Evolutionary conservation across 345 rosid genomes (phyloP), one percentile per base, ranked within the genome.

Genomic region (Populus pruinosa): DNA sequence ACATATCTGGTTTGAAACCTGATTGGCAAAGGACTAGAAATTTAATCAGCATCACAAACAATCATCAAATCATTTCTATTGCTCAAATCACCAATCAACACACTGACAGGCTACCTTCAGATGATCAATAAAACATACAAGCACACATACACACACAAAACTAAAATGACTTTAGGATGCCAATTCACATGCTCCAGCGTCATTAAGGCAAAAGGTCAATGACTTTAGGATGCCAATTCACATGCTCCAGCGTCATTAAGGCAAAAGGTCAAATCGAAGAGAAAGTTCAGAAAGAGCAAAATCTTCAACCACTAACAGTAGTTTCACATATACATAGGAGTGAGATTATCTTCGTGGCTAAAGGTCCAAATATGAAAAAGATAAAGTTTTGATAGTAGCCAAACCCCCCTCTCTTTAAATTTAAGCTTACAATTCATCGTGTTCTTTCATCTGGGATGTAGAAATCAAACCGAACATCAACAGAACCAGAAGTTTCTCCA

Each of bases 401-500:
- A 59, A 78, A 44, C 29, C 50, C 65, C 35, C 25, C 62, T 68
- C 17, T 68, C 67, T 78, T 78, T 43, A 47, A 71, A 70, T 77
- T 38, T 65, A 21, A 67, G 39, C 81, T 71, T 59, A 68, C 77
- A 70, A 81, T 63, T 75, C 62, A 36, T 66, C 41, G 70, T 12
- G 73, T 69, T 53, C 80, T 85, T 71, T 89, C 85, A 76, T 95
- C 98, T 3, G 98, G 99, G 70, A 93, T 78, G 39, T 85, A 92
- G 91, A 96, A 96, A 87, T 96, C 96, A 43, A 96, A 96, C 81
- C 83, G 89, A 67, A 93, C 97, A 83, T 96, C 99, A 1, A 92
- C 98, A 23, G 95, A 88, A 69, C 97, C 96, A 68, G 96, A 88
- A n/a, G 29, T 55, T 53, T 89, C 96, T 56, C 89, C 92, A 0